Evolutionary conservation across 345 rosid species (phyloP).

Genomic region (Arabidopsis arenosa): DNA sequence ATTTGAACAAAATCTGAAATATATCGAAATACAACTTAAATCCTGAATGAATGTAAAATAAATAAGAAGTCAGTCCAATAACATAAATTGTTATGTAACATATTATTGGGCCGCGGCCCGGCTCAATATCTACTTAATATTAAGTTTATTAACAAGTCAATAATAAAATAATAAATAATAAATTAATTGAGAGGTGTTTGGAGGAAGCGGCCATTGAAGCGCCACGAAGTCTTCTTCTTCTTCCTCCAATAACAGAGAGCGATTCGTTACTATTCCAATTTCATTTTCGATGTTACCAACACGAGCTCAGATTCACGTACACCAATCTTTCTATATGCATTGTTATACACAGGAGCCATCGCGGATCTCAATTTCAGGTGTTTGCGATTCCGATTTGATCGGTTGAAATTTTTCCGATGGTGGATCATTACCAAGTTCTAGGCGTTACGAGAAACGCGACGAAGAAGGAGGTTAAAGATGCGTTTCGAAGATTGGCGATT

Average conservation of each 20-base stretch:
- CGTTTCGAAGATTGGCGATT: conserved; percentile 74
- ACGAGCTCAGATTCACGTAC: not conserved
- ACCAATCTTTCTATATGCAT: not conserved
- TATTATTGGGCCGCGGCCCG: not conserved
- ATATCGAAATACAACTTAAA: too few species aligned
- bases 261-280: conserved; percentile 6
- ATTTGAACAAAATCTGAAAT: too few species aligned
- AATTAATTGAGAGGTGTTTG: not conserved
- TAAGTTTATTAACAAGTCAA: not conserved
- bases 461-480: conserved; percentile 78
- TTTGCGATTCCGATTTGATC: conserved; percentile 35
- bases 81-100: too few species aligned
- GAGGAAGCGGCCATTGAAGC: conserved; percentile 44
- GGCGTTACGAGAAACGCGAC: conserved; percentile 68
- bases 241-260: not conserved
- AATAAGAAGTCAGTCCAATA: not conserved
- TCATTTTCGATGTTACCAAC: not conserved
- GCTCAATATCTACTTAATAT: not conserved
- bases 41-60: too few species aligned
- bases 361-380: conserved; percentile 5
- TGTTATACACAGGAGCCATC: not conserved
- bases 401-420: conserved; percentile 31
- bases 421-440: conserved; percentile 79
- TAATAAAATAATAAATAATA: too few species aligned
- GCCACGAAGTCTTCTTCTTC: conserved; percentile 39